Percentiles rank a stretch among this genome's conserved stretches.
phyloP scores from a whole-genome alignment of 1,284 basidiomycete genomes.

The Marasmius fiardii region DNA sequence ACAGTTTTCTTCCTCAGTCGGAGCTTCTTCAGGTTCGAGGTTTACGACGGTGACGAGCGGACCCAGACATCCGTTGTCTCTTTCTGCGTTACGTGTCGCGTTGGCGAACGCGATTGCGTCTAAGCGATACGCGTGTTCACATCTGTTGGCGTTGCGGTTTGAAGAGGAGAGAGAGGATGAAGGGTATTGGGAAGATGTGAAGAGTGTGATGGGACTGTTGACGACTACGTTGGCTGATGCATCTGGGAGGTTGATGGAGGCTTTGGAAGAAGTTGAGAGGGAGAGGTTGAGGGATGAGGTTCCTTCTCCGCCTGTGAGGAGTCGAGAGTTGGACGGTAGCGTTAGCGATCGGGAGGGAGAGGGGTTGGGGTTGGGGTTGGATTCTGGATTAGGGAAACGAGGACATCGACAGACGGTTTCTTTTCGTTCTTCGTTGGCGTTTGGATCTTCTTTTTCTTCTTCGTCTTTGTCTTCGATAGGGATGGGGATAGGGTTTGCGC shows the following conservation, averaged over 20 bases:
- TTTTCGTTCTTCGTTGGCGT: too few species aligned
- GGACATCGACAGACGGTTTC: constrained; percentile 12
- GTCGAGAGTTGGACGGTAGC: background rate
- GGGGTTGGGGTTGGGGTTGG: background rate
- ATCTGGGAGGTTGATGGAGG: constrained; percentile 53
- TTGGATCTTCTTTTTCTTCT: too few species aligned
- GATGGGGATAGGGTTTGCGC: constrained; percentile 64
- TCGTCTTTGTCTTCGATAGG: constrained; percentile 28
- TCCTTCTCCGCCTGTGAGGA: constrained; percentile 34
- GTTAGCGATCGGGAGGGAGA: background rate
- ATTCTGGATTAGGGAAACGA: background rate
- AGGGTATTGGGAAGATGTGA: constrained; percentile 78
- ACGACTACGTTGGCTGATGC: constrained; percentile 65
- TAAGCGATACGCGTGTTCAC: constrained; percentile 71
- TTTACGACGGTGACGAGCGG: constrained; percentile 62
- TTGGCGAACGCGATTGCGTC: constrained; percentile 63
- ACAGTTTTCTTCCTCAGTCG: constrained; percentile 31
- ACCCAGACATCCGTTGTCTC: constrained; percentile 60
- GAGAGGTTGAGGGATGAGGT: constrained; percentile 43
- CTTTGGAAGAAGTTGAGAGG: constrained; percentile 54
- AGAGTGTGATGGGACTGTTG: constrained; percentile 65
- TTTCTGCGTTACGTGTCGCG: constrained; percentile 55
- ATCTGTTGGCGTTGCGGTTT: constrained; percentile 73
- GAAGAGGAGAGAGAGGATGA: constrained; percentile 58
- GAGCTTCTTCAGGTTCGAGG: constrained; percentile 44